phyloP scores from a whole-genome alignment of 805 yeast genomes.

The Metschnikowia matae region DNA sequence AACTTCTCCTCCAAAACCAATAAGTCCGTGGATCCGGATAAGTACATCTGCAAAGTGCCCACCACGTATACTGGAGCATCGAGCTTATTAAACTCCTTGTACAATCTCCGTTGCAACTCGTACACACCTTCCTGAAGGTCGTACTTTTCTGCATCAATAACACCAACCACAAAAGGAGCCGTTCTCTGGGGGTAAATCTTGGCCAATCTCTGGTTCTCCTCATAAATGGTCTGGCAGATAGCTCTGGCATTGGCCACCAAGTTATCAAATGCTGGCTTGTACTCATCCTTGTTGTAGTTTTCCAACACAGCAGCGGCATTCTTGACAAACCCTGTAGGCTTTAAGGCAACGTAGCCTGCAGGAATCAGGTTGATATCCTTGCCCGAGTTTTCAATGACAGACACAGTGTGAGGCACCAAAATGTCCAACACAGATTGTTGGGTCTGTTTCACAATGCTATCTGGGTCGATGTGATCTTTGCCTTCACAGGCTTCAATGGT shows the following conservation, averaged over 20 bases:
- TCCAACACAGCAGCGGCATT: constrained; percentile 72
- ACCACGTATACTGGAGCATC: constrained; percentile 62
- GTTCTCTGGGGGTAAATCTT: constrained; percentile 56
- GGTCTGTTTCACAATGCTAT: constrained; percentile 59
- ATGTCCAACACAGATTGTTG: constrained; percentile 63
- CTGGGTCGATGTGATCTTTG: constrained; percentile 54
- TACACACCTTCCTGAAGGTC: constrained; percentile 90
- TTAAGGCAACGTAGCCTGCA: constrained; percentile 88
- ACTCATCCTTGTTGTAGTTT: constrained; percentile 51
- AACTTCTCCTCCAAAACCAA: constrained; percentile 58
- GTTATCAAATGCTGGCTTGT: constrained; percentile 43
- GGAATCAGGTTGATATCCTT: constrained; percentile 64
- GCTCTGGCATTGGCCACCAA: constrained; percentile 63
- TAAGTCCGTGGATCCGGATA: constrained; percentile 63
- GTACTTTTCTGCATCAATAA: constrained; percentile 88
- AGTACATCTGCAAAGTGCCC: constrained; percentile 92
- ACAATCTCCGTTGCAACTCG: constrained; percentile 78
- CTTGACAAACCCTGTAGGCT: constrained; percentile 84
- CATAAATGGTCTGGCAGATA: constrained; percentile 54
- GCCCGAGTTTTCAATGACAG: constrained; percentile 46
- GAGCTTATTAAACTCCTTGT: constrained; percentile 62
- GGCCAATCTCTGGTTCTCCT: constrained; percentile 49
- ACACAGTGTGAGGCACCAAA: constrained; percentile 65
- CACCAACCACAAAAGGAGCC: constrained; percentile 70
- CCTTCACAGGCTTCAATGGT: constrained; percentile 94